Conservation (phyloP, 2,329 filamentous ascomycete species). For the Amylocarpus encephaloides region DNA sequence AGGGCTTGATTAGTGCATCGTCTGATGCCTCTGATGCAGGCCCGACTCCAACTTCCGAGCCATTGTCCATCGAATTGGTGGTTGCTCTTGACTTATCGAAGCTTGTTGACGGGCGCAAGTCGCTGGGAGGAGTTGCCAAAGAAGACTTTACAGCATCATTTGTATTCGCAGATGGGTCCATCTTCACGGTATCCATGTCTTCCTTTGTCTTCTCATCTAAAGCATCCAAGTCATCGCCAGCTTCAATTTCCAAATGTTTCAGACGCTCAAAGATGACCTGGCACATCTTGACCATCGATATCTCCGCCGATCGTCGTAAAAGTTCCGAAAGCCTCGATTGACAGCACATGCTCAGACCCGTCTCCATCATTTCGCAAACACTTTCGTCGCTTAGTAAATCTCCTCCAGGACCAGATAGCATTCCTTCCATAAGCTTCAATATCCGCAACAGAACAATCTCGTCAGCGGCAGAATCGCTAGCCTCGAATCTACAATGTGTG, state of each 20-base stretch:
- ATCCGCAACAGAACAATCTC: constrained; percentile 94
- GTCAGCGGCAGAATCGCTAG: constrained; percentile 88
- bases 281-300: constrained; percentile 98
- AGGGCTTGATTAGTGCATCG: constrained; percentile 65
- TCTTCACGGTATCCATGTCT: constrained; percentile 71
- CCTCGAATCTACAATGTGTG: constrained; percentile 95
- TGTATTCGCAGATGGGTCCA: constrained; percentile 70
- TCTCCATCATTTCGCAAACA: constrained; percentile 99
- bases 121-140: constrained; percentile 37
- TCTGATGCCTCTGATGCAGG: constrained; percentile 29
- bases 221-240: constrained; percentile 58
- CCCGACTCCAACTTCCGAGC: constrained; percentile 22
- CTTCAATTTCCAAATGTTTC: constrained; percentile 76
- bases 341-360: constrained; percentile 93
- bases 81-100: constrained; percentile 34
- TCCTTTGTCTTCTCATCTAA: constrained; percentile 61
- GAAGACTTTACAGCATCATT: constrained; percentile 51
- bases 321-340: constrained; percentile 88
- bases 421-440: constrained; percentile 94
- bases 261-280: constrained; percentile 95
- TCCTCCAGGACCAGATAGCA: constrained; percentile 90
- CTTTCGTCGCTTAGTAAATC: constrained; percentile 95
- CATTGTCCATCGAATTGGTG: constrained; percentile 17
- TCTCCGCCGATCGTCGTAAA: constrained; percentile 83
- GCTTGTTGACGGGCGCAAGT: constrained; percentile 36